A percentile compares a stretch with the other conserved stretches of the same genome.
These are phyloP conservation scores for Leptomonas pyrrhocoris DNA, from an alignment of 208 protist genomes.

Conservation along the genomic window DNA sequence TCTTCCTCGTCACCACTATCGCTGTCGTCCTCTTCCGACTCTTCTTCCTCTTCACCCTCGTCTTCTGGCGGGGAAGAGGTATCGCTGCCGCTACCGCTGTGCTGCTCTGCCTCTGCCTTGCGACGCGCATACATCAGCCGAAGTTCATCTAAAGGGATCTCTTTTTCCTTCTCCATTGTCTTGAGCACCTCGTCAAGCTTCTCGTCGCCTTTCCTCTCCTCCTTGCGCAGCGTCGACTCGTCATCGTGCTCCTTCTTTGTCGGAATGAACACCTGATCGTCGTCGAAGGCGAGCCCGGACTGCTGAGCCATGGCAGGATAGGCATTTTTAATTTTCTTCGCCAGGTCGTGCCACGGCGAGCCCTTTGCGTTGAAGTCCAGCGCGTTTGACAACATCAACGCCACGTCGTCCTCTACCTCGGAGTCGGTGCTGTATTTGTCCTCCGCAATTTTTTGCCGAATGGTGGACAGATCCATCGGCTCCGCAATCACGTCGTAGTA, in stretches of 20 bases:
- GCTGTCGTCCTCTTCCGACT: constrained; percentile 22
- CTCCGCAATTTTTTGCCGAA: constrained; percentile 63
- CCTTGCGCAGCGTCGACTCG: constrained; percentile 79
- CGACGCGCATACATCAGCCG: constrained; percentile 61
- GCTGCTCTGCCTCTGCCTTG: constrained; percentile 28
- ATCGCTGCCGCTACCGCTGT: constrained; percentile 35
- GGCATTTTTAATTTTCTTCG: constrained; percentile 56
- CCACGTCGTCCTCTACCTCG: constrained; percentile 81
- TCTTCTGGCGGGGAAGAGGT: constrained; percentile 4
- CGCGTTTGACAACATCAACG: constrained; percentile 88
- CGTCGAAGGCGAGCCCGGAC: constrained; percentile 59
- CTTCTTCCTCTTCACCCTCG: constrained; percentile 29
- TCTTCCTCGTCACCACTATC: constrained; percentile 19
- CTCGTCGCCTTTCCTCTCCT: constrained; percentile 66
- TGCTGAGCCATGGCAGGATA: constrained; percentile 58
- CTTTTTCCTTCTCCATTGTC: constrained; percentile 81
- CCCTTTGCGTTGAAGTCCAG: constrained; percentile 85
- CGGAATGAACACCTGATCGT: constrained; percentile 82
- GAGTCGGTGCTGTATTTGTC: constrained; percentile 65
- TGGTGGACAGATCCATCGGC: constrained; percentile 86
- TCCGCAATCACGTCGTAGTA: constrained; percentile 69
- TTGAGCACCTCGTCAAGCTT: constrained; percentile 70
- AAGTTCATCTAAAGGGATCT: constrained; percentile 82
- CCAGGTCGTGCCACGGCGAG: constrained; percentile 62
- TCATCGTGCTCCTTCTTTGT: constrained; percentile 71